A percentile compares a stretch with the other conserved stretches of the same genome.
Evolutionary conservation across 345 rosid genomes (phyloP).

Genomic region (Populus davidiana): DNA sequence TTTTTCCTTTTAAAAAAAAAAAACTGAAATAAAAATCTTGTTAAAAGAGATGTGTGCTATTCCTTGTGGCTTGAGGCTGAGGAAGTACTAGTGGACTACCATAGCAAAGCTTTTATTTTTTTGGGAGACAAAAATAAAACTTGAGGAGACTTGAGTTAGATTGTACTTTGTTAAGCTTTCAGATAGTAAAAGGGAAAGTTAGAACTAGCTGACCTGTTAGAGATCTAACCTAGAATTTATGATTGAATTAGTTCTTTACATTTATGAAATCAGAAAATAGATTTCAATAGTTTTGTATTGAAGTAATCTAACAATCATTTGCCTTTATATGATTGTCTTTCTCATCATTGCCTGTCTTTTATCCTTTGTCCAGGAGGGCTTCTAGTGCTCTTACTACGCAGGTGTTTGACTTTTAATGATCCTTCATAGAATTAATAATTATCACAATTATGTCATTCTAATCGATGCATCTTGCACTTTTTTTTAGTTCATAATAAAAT

Average conservation of each 20-base stretch:
- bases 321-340: not conserved
- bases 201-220: not conserved
- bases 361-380: not conserved
- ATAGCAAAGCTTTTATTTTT: not conserved
- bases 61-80: not conserved
- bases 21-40: not conserved
- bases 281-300: not conserved
- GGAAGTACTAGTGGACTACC: not conserved
- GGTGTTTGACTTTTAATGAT: not conserved
- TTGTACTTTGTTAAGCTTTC: no score
- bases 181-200: not conserved
- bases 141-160: not conserved
- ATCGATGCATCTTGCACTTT: not conserved
- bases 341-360: not conserved
- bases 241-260: not conserved
- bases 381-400: not conserved
- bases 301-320: not conserved
- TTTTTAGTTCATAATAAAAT: not conserved
- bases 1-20: not conserved
- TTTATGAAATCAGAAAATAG: not conserved
- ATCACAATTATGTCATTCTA: not conserved
- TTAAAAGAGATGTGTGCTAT: constrained; percentile 3
- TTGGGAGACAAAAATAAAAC: not conserved
- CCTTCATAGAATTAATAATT: not conserved
- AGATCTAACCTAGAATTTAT: no score